Evolutionary conservation across 2,329 filamentous ascomycete genomes (phyloP).

Genomic region (Cytospora chrysosperma): DNA sequence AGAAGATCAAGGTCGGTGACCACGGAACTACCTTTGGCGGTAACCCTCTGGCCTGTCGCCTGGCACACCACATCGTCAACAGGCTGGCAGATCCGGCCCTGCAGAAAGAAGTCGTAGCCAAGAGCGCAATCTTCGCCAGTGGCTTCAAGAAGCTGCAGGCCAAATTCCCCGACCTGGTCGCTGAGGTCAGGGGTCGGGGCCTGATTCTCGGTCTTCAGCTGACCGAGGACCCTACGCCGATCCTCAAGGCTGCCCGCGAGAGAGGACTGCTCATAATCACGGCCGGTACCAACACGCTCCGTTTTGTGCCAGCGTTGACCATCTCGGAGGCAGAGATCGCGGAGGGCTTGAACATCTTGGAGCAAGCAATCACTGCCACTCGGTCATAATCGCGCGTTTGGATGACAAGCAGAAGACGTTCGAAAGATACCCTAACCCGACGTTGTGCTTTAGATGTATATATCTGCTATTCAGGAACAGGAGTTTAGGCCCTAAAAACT

Average conservation of each 20-base stretch:
- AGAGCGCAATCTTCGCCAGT: constrained; percentile 52
- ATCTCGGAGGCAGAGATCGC: constrained; percentile 80
- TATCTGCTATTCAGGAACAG: constrained; percentile 3
- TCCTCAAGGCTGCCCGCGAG: constrained; percentile 85
- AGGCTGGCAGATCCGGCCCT: constrained; percentile 71
- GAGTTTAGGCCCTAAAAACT: constrained; percentile 17
- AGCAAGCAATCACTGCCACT: constrained; percentile 58
- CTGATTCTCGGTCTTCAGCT: constrained; percentile 87
- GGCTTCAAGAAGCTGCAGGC: constrained; percentile 48
- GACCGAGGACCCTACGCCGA: constrained; percentile 65
- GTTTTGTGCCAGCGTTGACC: constrained; percentile 85
- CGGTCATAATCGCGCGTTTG: constrained; percentile 24
- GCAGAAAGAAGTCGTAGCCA: constrained; percentile 67
- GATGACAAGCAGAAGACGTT: not conserved
- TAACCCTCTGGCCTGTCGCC: constrained; percentile 79
- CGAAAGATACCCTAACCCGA: not conserved
- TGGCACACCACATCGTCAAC: constrained; percentile 83
- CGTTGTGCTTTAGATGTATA: constrained; percentile 11
- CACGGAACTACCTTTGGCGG: constrained; percentile 95
- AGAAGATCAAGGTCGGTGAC: constrained; percentile 66
- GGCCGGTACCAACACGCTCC: constrained; percentile 85
- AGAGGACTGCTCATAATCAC: constrained; percentile 88
- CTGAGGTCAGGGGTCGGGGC: constrained; percentile 78
- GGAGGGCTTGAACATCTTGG: constrained; percentile 72
- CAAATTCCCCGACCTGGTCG: constrained; percentile 66